phyloP scores from a whole-genome alignment of 2,329 filamentous ascomycete species.

The Aspergillus sp. region DNA sequence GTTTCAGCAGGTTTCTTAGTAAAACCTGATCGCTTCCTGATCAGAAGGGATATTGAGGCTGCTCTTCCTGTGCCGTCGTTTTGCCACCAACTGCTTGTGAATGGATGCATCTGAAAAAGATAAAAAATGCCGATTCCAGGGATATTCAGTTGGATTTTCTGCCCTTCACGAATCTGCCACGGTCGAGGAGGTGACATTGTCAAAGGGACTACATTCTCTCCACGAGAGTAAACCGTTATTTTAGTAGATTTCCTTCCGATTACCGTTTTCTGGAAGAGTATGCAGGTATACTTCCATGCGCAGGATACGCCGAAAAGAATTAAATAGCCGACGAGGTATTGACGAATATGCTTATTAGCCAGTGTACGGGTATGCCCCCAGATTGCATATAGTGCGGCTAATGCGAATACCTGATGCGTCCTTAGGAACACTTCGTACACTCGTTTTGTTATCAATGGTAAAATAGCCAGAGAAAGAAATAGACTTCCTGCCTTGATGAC shows the following conservation, averaged over 20 bases:
- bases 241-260: background rate
- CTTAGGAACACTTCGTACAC: slow-evolving; percentile 20
- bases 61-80: slow-evolving; percentile 12
- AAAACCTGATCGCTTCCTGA: slow-evolving; percentile 22
- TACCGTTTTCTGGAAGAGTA: background rate
- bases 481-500: slow-evolving; percentile 10
- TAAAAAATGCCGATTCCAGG: slow-evolving; percentile 21
- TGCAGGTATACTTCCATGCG: background rate
- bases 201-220: background rate
- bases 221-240: background rate
- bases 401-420: slow-evolving; percentile 10
- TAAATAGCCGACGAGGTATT: slow-evolving; percentile 1
- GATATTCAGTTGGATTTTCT: slow-evolving; percentile 23
- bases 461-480: slow-evolving; percentile 11
- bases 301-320: background rate
- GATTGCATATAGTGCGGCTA: slow-evolving; percentile 13
- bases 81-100: slow-evolving; percentile 27
- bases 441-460: slow-evolving; percentile 17
- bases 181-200: slow-evolving; percentile 10
- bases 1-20: slow-evolving; percentile 16
- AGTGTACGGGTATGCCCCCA: slow-evolving; percentile 11
- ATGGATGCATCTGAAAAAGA: slow-evolving; percentile 28
- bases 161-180: slow-evolving; percentile 18
- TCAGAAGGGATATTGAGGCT: slow-evolving; percentile 23
- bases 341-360: background rate